A percentile compares a stretch with the other conserved stretches of the same genome.
phyloP scores from a whole-genome alignment of 768 basidiomycete species.

The Mrakia gelida region DNA sequence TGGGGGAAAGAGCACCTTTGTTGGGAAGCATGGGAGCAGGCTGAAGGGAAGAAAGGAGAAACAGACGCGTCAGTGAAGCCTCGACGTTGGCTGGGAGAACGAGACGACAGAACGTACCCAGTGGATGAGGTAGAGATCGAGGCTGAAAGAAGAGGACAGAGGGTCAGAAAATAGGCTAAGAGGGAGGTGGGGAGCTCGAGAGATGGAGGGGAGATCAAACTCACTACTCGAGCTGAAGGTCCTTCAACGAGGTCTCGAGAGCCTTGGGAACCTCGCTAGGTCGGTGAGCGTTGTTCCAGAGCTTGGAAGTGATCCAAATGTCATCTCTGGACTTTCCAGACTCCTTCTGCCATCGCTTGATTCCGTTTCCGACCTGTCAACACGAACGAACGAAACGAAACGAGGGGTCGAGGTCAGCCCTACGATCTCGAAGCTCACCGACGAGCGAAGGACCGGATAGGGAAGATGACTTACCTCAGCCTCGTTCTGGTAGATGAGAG shows the following conservation, averaged over 20 bases:
- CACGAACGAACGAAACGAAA: neutral
- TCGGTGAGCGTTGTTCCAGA: slow-evolving; percentile 28
- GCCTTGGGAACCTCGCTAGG: slow-evolving; percentile 15
- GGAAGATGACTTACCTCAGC: neutral
- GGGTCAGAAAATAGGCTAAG: neutral
- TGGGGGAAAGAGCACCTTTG: slow-evolving; percentile 16
- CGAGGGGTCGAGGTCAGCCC: neutral
- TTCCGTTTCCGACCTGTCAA: slow-evolving; percentile 23
- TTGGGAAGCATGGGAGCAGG: slow-evolving; percentile 25
- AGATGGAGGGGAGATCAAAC: neutral
- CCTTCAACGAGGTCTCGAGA: slow-evolving; percentile 23
- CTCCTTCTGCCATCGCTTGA: slow-evolving; percentile 12
- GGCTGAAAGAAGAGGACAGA: neutral
- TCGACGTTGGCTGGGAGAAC: neutral
- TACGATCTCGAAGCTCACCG: too few relatives aligned
- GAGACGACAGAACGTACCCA: slow-evolving; percentile 6
- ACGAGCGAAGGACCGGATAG: neutral
- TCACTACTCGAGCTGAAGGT: slow-evolving; percentile 22
- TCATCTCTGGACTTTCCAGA: slow-evolving; percentile 19
- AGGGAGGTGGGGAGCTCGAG: neutral
- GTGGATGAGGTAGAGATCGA: slow-evolving; percentile 26
- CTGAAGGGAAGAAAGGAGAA: neutral
- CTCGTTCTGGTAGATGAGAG: slow-evolving; percentile 23
- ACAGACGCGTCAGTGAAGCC: neutral
- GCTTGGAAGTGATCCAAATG: slow-evolving; percentile 26